Evolutionary conservation across 169 alveolate species (phyloP).

Genomic region (Eimeria praecox): DNA sequence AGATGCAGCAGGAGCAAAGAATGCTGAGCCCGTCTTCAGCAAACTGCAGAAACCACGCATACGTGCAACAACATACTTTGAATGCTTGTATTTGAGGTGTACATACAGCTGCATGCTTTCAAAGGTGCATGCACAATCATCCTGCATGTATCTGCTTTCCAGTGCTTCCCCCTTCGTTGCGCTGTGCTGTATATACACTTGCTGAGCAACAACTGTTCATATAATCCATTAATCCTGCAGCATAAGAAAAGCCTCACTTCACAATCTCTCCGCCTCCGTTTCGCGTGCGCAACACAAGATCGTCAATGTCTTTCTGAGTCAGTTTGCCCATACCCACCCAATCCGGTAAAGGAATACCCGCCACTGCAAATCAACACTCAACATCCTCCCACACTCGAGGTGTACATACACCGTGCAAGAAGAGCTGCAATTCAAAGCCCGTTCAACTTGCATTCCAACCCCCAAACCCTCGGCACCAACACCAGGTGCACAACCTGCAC

Average conservation of each 20-base stretch:
- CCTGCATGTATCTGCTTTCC: neutral
- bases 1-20: slow-evolving; percentile 90
- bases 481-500: neutral
- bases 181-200: neutral
- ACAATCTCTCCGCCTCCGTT: slow-evolving; percentile 89
- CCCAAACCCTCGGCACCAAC: neutral
- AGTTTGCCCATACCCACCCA: slow-evolving; percentile 84
- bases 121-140: neutral
- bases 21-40: slow-evolving; percentile 88
- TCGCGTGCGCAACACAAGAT: slow-evolving; percentile 87
- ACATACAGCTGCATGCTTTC: neutral
- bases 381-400: neutral
- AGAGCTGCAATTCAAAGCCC: no score
- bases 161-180: neutral
- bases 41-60: slow-evolving; percentile 59
- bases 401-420: slow-evolving; percentile 22
- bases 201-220: neutral
- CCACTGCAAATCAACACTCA: slow-evolving; percentile 81
- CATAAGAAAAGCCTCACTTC: neutral
- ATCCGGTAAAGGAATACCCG: slow-evolving; percentile 88
- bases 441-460: neutral
- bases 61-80: neutral
- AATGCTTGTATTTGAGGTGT: neutral
- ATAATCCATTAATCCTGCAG: neutral
- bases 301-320: slow-evolving; percentile 86